Evolutionary conservation across 208 protist genomes (phyloP).

Genomic region (Crithidia expoeki): DNA sequence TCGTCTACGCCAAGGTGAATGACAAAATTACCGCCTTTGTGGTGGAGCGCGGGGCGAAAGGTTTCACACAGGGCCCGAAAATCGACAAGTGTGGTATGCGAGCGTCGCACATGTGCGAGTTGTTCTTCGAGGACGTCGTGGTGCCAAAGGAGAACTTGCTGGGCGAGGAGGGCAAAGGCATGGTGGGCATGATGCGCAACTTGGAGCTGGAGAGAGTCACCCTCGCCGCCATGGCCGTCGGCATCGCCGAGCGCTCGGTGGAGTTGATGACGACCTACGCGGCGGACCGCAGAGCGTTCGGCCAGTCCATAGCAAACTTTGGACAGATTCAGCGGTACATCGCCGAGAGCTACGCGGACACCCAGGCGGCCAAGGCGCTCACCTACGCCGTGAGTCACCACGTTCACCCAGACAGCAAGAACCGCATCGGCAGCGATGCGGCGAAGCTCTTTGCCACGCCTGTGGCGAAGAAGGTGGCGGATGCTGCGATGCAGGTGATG

Average conservation of each 20-base stretch:
- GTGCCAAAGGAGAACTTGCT: conserved; percentile 72
- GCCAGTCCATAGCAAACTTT: conserved; percentile 89
- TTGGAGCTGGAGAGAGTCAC: conserved; percentile 83
- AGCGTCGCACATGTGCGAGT: conserved; percentile 75
- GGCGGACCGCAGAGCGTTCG: conserved; percentile 91
- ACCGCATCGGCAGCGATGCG: conserved; percentile 89
- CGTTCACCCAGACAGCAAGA: conserved; percentile 59
- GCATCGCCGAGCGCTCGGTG: conserved; percentile 80
- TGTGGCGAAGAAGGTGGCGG: conserved; percentile 92
- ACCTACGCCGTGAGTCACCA: conserved; percentile 87
- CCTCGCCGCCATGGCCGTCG: conserved; percentile 79
- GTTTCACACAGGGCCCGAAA: conserved; percentile 67
- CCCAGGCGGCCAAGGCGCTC: conserved; percentile 88
- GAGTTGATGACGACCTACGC: conserved; percentile 89
- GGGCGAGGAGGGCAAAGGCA: conserved; percentile 61
- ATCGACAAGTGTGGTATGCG: conserved; percentile 90
- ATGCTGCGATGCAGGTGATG: conserved; percentile 94
- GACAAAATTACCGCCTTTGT: conserved; percentile 74
- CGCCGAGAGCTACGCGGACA: conserved; percentile 93
- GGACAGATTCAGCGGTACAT: conserved; percentile 96
- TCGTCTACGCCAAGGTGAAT: conserved; percentile 97
- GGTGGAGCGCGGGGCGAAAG: conserved; percentile 58
- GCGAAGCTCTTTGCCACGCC: conserved; percentile 95
- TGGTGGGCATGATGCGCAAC: conserved; percentile 85
- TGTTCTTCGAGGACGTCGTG: conserved; percentile 77